Evolutionary conservation across 768 basidiomycete species (phyloP), one percentile per base, ranked within the genome.

Genomic region (Serendipita sp.): DNA sequence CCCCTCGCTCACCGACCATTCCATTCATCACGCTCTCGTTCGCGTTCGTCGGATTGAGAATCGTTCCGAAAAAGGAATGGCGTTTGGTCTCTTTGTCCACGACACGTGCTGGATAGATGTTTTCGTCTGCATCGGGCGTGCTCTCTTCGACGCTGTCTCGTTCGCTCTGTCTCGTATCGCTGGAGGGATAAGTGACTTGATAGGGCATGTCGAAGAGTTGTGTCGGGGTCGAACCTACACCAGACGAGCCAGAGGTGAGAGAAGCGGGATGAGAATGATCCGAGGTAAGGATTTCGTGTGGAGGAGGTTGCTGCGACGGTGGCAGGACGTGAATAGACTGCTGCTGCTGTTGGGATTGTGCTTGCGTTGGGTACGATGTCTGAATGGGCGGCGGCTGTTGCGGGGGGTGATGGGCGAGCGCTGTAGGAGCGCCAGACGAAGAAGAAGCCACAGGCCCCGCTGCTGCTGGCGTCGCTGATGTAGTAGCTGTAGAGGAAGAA

Each of bases 61-160:
- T 87, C 11, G 87, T 90, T 68, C 84, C 78, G 73, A 92, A 90
- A 76, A 88, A 92, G 1, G 86, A 85, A 68, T 87, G 84, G 62
- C 83, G 78, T 68, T 80, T 77, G 68, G 81, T 83, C 74, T 91
- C 88, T 70, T 76, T 78, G 68, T 81, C 78, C 71, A 91, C 88
- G 66, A 90, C 76, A 69, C 83, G 83, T 44, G 81, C 86, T 34
- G 90, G 88, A 72, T 83, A 87, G 66, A 88, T 80, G 50, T 76
- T 74, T 65, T 86, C 83, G 58, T 85, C 83, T 62, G 74, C 75
- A 40, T 80, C 55, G 79, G 66, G 88, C 84, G 16, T 76, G 74
- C 55, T 60, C 18, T 60, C 55, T 60, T 60, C 55, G 18, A 50
- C 29, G 2, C 48, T 50, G n/a, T 50, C 48, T 34, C 87, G 86